phyloP scores from a whole-genome alignment of 2,329 filamentous ascomycete genomes.

The Cadophora sp. region DNA sequence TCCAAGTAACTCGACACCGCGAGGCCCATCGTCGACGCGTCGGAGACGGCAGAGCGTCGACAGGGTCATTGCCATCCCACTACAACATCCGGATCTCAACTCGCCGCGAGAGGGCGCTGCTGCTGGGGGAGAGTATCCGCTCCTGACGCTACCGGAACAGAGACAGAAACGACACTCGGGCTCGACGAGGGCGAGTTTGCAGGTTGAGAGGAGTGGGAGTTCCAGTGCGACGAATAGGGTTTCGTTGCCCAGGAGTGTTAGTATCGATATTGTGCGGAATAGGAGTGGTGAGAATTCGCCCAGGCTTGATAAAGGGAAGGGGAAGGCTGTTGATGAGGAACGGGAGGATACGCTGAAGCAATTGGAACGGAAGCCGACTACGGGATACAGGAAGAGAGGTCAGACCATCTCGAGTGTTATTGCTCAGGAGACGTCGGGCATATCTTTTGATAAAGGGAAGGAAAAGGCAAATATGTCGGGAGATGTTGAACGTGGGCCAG shows the following conservation, averaged over 20 bases:
- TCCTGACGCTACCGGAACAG: conserved; percentile 63
- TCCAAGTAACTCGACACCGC: conserved; percentile 63
- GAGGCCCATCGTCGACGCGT: conserved; percentile 21
- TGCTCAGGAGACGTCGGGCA: conserved; percentile 27
- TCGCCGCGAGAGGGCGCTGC: conserved; percentile 36
- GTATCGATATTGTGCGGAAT: conserved; percentile 41
- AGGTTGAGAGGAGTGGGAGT: conserved; percentile 53
- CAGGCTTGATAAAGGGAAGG: conserved; percentile 41
- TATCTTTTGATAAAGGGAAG: conserved; percentile 38
- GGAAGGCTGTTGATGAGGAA: conserved; percentile 35
- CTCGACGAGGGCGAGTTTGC: conserved; percentile 49
- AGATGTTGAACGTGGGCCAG: conserved; percentile 43
- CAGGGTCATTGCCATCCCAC: conserved; percentile 40
- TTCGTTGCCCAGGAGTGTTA: conserved; percentile 43
- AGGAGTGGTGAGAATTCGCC: conserved; percentile 40
- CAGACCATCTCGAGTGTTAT: conserved; percentile 25
- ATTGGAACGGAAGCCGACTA: conserved; percentile 18
- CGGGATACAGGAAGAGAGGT: conserved; percentile 30
- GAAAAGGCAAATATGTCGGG: conserved; percentile 37
- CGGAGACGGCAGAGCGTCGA: conserved; percentile 32
- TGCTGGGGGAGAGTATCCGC: conserved; percentile 50
- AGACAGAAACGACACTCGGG: conserved; percentile 58
- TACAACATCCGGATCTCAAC: conserved; percentile 42
- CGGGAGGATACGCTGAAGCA: conserved; percentile 21
- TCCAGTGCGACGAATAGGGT: conserved; percentile 39